These are phyloP conservation scores for Lachnellula hyalina DNA, from an alignment of 2,329 filamentous ascomycete species.

Conservation along the genomic window DNA sequence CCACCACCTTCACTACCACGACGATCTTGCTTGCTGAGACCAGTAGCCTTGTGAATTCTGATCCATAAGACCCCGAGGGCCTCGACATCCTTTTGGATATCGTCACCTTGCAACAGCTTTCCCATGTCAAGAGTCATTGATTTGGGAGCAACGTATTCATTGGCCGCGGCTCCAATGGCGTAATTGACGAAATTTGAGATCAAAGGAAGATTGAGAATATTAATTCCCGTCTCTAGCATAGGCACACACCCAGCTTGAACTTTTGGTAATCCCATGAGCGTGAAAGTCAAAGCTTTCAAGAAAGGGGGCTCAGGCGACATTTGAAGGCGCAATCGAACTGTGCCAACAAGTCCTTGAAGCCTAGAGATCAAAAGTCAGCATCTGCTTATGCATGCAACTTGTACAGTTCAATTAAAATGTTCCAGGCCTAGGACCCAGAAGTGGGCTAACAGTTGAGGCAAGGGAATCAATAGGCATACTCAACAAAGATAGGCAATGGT, in stretches of 20 bases:
- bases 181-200: slow-evolving; percentile 92
- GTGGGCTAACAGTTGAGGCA: neutral
- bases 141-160: slow-evolving; percentile 92
- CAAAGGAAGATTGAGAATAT: slow-evolving; percentile 83
- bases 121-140: slow-evolving; percentile 87
- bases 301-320: slow-evolving; percentile 90
- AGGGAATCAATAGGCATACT: slow-evolving; percentile 25
- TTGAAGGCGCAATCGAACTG: slow-evolving; percentile 74
- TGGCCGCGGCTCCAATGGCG: slow-evolving; percentile 62
- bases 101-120: slow-evolving; percentile 85
- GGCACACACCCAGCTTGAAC: slow-evolving; percentile 86
- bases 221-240: slow-evolving; percentile 86
- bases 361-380: slow-evolving; percentile 53
- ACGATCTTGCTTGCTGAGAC: slow-evolving; percentile 84
- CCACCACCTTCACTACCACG: slow-evolving; percentile 80
- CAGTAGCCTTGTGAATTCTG: slow-evolving; percentile 80
- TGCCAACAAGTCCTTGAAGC: slow-evolving; percentile 84
- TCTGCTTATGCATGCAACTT: too few relatives aligned
- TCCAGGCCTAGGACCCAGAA: too few relatives aligned
- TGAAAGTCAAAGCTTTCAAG: slow-evolving; percentile 86
- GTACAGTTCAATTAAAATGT: too few relatives aligned
- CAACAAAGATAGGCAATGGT: slow-evolving; percentile 4
- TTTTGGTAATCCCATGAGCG: slow-evolving; percentile 88
- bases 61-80: slow-evolving; percentile 90
- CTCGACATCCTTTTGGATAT: slow-evolving; percentile 82